A percentile compares a stretch with the other conserved stretches of the same genome.
Evolutionary conservation across 441 rosid genomes (phyloP).

Genomic region (Mallotus japonicus): DNA sequence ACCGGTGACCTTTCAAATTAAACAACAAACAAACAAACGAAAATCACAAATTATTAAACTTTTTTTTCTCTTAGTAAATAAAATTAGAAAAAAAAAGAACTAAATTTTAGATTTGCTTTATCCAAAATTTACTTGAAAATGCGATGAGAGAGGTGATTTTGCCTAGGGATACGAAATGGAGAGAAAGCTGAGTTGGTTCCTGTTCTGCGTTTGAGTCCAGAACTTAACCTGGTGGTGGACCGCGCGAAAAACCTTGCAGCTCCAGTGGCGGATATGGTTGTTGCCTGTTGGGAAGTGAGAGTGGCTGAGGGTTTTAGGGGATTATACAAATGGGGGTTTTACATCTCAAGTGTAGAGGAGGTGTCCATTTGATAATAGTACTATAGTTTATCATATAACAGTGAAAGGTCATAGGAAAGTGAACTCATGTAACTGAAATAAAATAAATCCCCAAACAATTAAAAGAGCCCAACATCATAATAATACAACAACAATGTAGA

Average conservation of each 20-base stretch:
- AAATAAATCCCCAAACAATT: too few relatives aligned
- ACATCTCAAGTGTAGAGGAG: too few relatives aligned
- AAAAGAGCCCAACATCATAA: too few relatives aligned
- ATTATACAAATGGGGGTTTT: too few relatives aligned
- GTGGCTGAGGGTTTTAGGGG: too few relatives aligned
- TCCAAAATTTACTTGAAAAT: conserved; percentile 51
- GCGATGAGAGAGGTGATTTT: conserved; percentile 48
- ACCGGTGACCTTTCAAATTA: conserved; percentile 57
- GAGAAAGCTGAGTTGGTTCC: conserved; percentile 36
- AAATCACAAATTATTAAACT: neutral
- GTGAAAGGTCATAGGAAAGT: too few relatives aligned
- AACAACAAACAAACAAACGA: too few relatives aligned
- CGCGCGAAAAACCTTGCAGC: conserved; percentile 70
- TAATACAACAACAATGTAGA: too few relatives aligned
- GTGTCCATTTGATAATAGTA: too few relatives aligned
- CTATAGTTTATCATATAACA: too few relatives aligned
- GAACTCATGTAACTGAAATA: too few relatives aligned
- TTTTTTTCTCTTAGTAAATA: neutral
- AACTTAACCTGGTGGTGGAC: conserved; percentile 44
- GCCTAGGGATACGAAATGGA: conserved; percentile 49
- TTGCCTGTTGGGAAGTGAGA: neutral
- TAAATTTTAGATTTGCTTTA: neutral
- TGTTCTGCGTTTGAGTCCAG: conserved; percentile 36
- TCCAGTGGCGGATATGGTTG: conserved; percentile 42
- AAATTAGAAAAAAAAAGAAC: neutral